Evolutionary conservation across 805 yeast species (phyloP).

Genomic region (Helenozyma baotianmanensis): DNA sequence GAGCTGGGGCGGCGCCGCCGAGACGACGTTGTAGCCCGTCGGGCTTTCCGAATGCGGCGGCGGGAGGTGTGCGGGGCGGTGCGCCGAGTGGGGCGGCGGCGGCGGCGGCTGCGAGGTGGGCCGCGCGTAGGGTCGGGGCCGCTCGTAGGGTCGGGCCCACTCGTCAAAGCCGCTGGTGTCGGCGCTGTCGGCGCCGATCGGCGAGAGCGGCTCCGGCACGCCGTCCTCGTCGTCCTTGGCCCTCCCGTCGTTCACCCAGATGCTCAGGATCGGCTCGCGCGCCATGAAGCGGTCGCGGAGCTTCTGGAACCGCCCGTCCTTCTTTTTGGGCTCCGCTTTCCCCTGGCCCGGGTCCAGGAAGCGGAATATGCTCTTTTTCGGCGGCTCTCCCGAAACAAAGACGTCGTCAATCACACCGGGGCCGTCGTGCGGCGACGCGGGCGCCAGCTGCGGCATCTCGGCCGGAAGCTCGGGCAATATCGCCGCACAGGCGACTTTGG

Average conservation of each 20-base stretch:
- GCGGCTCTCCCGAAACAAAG: conserved; percentile 8
- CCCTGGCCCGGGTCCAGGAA: conserved; percentile 7
- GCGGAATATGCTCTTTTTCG: conserved; percentile 8
- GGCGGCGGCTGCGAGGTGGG: conserved; percentile 18
- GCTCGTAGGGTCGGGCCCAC: no score
- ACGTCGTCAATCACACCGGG: conserved; percentile 6
- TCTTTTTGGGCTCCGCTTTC: conserved; percentile 17
- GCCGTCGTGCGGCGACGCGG: conserved; percentile 2
- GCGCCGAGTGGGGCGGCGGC: conserved; percentile 22
- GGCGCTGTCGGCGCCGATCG: conserved; percentile 9
- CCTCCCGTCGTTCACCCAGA: conserved; percentile 17
- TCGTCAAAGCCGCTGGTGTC: not conserved
- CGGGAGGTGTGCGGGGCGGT: no score
- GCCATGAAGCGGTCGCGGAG: conserved; percentile 29
- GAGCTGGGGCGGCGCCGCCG: no score
- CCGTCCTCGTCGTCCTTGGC: not conserved
- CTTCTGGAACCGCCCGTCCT: conserved; percentile 25
- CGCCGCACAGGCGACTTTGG: conserved; percentile 21
- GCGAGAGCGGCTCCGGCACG: conserved; percentile 13
- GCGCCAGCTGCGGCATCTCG: conserved; percentile 12
- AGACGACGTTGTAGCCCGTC: not conserved
- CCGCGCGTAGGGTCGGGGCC: conserved; percentile 2
- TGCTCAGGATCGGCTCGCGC: conserved; percentile 29
- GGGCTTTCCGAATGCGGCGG: no score
- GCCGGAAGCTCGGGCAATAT: conserved; percentile 6